phyloP scores from a whole-genome alignment of 306 rosid species.

The Senna tora region DNA sequence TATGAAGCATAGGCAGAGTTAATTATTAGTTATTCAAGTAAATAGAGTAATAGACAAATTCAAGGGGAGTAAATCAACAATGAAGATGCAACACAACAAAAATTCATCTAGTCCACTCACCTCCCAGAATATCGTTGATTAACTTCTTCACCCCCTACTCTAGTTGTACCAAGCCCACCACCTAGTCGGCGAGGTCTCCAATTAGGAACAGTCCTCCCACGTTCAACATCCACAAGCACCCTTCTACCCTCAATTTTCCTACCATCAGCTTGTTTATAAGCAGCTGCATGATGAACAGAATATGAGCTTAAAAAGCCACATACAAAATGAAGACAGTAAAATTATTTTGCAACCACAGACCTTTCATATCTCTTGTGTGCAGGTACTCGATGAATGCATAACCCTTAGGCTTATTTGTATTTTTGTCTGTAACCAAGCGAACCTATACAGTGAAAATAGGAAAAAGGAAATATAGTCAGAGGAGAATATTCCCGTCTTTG shows the following conservation, averaged over 20 bases:
- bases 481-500: slow-evolving; percentile 34
- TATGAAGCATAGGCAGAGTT: no score
- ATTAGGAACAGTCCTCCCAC: slow-evolving; percentile 99
- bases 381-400: slow-evolving; percentile 91
- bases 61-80: neutral
- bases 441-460: slow-evolving; percentile 55
- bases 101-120: slow-evolving; percentile 42
- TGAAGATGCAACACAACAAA: slow-evolving; percentile 14
- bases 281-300: slow-evolving; percentile 64
- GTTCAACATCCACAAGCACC: slow-evolving; percentile 97
- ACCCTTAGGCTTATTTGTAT: slow-evolving; percentile 85
- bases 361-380: slow-evolving; percentile 99
- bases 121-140: slow-evolving; percentile 87
- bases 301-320: slow-evolving; percentile 17
- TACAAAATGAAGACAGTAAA: slow-evolving; percentile 2
- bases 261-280: slow-evolving; percentile 99
- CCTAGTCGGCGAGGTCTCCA: slow-evolving; percentile 99
- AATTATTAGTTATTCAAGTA: neutral
- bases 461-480: slow-evolving; percentile 37
- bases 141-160: slow-evolving; percentile 95
- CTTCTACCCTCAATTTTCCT: slow-evolving; percentile 95
- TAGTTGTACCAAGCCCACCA: slow-evolving; percentile 97
- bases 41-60: neutral
- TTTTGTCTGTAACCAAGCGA: slow-evolving; percentile 73
- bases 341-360: slow-evolving; percentile 46